phyloP scores from a whole-genome alignment of 2,329 filamentous ascomycete species.

The Paraconiothyrium sp. region DNA sequence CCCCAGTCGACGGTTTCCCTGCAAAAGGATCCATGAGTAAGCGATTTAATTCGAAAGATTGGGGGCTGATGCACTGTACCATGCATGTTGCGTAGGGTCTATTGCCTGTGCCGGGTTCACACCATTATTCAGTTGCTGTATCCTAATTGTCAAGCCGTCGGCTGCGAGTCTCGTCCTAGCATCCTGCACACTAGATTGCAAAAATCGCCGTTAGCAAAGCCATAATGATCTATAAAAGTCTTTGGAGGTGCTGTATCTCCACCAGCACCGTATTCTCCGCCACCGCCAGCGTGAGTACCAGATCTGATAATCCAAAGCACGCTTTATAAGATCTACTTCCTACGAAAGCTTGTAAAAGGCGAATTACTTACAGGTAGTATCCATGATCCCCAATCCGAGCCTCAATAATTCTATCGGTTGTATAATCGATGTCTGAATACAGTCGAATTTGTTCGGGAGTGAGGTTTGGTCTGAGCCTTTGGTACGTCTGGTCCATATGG shows the following conservation, averaged over 20 bases:
- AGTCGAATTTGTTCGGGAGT: not conserved
- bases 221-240: not conserved
- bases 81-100: not conserved
- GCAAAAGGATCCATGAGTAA: not conserved
- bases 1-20: not conserved
- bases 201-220: not conserved
- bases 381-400: not conserved
- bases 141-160: not conserved
- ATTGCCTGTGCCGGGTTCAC: not conserved
- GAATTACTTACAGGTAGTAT: not conserved
- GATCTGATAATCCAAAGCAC: not conserved
- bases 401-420: conserved; percentile 3
- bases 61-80: not conserved
- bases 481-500: not conserved
- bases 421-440: not conserved
- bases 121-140: not conserved
- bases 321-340: not conserved
- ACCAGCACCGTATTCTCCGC: not conserved
- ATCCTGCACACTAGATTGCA: not conserved
- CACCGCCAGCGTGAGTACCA: not conserved
- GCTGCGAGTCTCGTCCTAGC: not conserved
- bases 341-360: not conserved
- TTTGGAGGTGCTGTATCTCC: not conserved
- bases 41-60: not conserved
- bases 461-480: not conserved